These are phyloP conservation scores for Russula sp. DNA, from an alignment of 768 basidiomycete genomes.

Conservation along the genomic window DNA sequence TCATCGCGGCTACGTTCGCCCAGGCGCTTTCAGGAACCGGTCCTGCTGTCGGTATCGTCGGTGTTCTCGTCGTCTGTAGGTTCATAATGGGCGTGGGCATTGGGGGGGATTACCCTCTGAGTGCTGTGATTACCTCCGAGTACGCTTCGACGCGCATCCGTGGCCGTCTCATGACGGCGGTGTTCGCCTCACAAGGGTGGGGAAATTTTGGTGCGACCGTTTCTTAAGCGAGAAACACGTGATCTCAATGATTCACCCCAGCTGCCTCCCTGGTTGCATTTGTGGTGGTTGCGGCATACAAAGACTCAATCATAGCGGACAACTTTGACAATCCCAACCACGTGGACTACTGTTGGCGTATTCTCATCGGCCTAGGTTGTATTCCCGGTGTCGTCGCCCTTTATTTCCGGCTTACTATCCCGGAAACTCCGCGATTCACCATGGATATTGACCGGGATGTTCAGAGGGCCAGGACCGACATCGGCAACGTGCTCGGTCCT, in stretches of 20 bases:
- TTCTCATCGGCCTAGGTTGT: slow-evolving; percentile 83
- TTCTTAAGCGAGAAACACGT: not conserved
- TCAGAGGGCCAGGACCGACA: slow-evolving; percentile 64
- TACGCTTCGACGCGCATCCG: slow-evolving; percentile 72
- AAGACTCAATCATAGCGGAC: slow-evolving; percentile 46
- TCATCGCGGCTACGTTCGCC: slow-evolving; percentile 71
- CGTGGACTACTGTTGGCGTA: slow-evolving; percentile 78
- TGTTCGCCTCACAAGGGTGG: slow-evolving; percentile 87
- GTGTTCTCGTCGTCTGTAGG: slow-evolving; percentile 75
- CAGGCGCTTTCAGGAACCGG: slow-evolving; percentile 72
- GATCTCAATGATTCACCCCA: slow-evolving; percentile 25
- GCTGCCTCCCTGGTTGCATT: slow-evolving; percentile 62
- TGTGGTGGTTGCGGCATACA: slow-evolving; percentile 63
- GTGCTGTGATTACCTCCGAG: slow-evolving; percentile 83
- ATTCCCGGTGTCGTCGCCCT: slow-evolving; percentile 76
- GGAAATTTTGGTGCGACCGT: slow-evolving; percentile 61
- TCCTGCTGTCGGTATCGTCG: slow-evolving; percentile 65
- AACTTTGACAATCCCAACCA: slow-evolving; percentile 36
- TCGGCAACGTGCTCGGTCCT: slow-evolving; percentile 55
- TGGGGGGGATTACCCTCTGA: slow-evolving; percentile 84
- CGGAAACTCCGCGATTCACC: slow-evolving; percentile 85
- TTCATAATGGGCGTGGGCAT: slow-evolving; percentile 81
- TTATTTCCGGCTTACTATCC: slow-evolving; percentile 90
- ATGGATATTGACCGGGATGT: slow-evolving; percentile 89
- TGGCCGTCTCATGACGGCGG: slow-evolving; percentile 84